A percentile compares a stretch with the other conserved stretches of the same genome.
Conservation (phyloP, 352 stramenopile genomes). For the Phytophthora rubi region DNA sequence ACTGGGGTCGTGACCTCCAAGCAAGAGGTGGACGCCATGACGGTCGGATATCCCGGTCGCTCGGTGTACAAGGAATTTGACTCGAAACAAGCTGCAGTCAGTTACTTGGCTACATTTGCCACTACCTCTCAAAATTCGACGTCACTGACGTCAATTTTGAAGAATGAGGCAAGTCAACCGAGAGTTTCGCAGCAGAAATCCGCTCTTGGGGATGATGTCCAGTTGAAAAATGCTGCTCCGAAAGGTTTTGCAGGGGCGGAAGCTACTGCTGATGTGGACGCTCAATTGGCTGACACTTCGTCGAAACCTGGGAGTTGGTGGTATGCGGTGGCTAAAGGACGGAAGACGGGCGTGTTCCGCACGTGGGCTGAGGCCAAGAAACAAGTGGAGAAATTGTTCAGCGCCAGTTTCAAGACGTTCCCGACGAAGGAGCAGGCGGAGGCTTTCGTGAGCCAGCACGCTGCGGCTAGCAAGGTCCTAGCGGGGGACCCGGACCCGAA, state of each 20-base stretch:
- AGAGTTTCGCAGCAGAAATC: conserved; percentile 5
- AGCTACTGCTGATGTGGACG: conserved; percentile 4
- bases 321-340: conserved; percentile 67
- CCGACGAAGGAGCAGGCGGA: conserved; percentile 51
- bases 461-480: conserved; percentile 5
- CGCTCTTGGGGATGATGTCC: neutral
- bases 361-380: conserved; percentile 60
- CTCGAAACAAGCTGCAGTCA: conserved; percentile 22
- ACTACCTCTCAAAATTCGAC: neutral
- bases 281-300: conserved; percentile 8
- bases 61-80: conserved; percentile 22
- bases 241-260: conserved; percentile 2
- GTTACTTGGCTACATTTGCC: conserved; percentile 17
- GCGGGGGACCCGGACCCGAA: conserved; percentile 50
- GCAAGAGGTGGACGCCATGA: conserved; percentile 34
- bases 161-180: conserved; percentile 4
- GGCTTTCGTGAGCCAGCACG: conserved; percentile 53
- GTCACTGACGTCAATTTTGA: conserved; percentile 8
- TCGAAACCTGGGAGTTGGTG: conserved; percentile 21
- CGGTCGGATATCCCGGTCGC: conserved; percentile 22
- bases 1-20: conserved; percentile 48
- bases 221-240: conserved; percentile 4
- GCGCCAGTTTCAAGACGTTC: conserved; percentile 69
- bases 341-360: conserved; percentile 58
- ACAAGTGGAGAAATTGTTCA: conserved; percentile 61